Evolutionary conservation across 495 filamentous ascomycete genomes (phyloP).

Genomic region (Lichenothelia convexa): DNA sequence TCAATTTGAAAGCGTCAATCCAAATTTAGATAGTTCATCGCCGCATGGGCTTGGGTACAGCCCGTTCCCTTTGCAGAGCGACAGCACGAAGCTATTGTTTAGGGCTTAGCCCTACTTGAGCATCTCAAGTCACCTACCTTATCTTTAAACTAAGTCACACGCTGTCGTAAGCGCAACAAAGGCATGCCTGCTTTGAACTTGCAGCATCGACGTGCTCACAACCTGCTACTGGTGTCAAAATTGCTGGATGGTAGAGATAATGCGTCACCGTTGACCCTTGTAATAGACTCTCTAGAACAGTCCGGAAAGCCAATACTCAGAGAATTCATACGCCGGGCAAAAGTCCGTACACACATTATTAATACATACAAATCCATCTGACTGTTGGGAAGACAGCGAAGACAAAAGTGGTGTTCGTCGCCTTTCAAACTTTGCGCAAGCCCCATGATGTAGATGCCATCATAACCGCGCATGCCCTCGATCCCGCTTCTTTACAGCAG

Average conservation of each 20-base stretch:
- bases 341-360: constrained; percentile 27
- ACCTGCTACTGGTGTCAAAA: constrained; percentile 70
- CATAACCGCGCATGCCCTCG: too few relatives aligned
- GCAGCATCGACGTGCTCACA: constrained; percentile 60
- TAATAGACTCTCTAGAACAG: constrained; percentile 77
- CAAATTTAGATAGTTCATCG: too few relatives aligned
- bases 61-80: too few relatives aligned
- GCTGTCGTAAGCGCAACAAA: too few relatives aligned
- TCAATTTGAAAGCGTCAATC: too few relatives aligned
- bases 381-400: constrained; percentile 35
- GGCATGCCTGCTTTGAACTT: constrained; percentile 10
- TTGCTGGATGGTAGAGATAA: constrained; percentile 59
- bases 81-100: too few relatives aligned
- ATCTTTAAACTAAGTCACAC: too few relatives aligned
- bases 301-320: constrained; percentile 47
- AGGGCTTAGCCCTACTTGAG: too few relatives aligned
- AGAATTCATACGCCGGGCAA: constrained; percentile 60
- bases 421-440: constrained; percentile 49
- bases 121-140: too few relatives aligned
- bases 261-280: constrained; percentile 67
- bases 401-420: constrained; percentile 51
- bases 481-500: too few relatives aligned
- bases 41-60: too few relatives aligned
- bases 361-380: background rate
- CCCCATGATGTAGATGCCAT: constrained; percentile 40